Conservation (phyloP, 345 rosid species). For the Eucalyptus erythrocorys region DNA sequence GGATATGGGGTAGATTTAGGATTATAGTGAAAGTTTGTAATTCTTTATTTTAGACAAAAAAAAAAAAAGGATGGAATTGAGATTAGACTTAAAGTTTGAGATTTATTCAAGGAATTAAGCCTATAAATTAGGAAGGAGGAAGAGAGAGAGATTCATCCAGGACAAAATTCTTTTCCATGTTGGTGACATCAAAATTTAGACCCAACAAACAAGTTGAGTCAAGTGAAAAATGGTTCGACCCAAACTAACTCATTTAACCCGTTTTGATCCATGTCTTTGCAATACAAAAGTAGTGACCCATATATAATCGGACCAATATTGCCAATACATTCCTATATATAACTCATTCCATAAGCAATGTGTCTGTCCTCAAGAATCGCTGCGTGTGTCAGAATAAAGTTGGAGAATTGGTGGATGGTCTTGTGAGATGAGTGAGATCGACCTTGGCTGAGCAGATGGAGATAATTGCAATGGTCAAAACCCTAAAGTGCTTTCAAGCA, state of each 20-base stretch:
- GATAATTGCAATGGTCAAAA: not conserved
- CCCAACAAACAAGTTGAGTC: not conserved
- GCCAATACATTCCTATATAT: not conserved
- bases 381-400: not conserved
- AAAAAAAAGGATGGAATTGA: not conserved
- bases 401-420: not conserved
- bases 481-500: not conserved
- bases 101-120: not conserved
- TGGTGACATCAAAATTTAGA: not conserved
- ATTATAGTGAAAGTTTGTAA: not conserved
- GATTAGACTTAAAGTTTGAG: not conserved
- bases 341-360: not conserved
- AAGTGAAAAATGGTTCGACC: not conserved
- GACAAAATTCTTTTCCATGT: not conserved
- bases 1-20: not conserved
- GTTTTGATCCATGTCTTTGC: not conserved
- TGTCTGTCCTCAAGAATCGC: not conserved
- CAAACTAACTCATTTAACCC: too few species aligned
- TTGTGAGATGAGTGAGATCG: not conserved
- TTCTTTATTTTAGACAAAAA: not conserved
- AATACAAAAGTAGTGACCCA: not conserved
- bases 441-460: not conserved
- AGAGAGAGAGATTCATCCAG: not conserved
- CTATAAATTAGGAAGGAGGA: not conserved
- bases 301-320: too few species aligned